phyloP scores from a whole-genome alignment of 192 early-diverging fungal genomes.

The Linnemannia zychae region DNA sequence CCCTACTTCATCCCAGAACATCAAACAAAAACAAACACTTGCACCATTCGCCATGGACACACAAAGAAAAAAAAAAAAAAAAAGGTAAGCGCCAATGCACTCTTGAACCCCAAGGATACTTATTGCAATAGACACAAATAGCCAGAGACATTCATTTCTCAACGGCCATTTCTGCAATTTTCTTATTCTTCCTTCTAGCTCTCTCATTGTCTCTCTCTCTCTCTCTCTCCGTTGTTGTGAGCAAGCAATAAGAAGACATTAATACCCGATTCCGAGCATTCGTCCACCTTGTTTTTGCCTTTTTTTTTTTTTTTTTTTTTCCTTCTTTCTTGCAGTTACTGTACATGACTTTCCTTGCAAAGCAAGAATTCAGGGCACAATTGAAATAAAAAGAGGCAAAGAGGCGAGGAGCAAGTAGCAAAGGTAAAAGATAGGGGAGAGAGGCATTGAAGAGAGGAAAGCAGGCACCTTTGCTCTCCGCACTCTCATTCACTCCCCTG shows the following conservation, averaged over 20 bases:
- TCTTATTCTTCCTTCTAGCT: too few species aligned
- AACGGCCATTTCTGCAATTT: too few species aligned
- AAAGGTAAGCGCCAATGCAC: too few species aligned
- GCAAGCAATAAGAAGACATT: too few species aligned
- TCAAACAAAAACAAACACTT: too few species aligned
- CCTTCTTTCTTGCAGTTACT: too few species aligned
- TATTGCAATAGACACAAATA: too few species aligned
- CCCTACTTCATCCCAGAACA: not conserved
- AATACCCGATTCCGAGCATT: too few species aligned
- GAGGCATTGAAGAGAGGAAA: not conserved
- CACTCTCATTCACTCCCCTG: not conserved
- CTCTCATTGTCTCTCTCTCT: not conserved
- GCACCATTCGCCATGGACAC: not conserved
- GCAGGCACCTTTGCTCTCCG: not conserved
- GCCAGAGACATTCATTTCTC: not conserved
- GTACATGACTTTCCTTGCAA: too few species aligned
- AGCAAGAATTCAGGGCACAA: not conserved
- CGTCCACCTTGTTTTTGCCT: too few species aligned
- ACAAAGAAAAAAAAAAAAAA: too few species aligned
- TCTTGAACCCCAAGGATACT: too few species aligned
- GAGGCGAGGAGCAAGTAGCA: not conserved
- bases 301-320: not conserved
- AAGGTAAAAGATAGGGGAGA: not conserved
- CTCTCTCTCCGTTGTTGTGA: not conserved
- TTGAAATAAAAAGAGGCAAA: not conserved